Evolutionary conservation across 306 rosid species (phyloP).

Genomic region (Gillenia trifoliata): DNA sequence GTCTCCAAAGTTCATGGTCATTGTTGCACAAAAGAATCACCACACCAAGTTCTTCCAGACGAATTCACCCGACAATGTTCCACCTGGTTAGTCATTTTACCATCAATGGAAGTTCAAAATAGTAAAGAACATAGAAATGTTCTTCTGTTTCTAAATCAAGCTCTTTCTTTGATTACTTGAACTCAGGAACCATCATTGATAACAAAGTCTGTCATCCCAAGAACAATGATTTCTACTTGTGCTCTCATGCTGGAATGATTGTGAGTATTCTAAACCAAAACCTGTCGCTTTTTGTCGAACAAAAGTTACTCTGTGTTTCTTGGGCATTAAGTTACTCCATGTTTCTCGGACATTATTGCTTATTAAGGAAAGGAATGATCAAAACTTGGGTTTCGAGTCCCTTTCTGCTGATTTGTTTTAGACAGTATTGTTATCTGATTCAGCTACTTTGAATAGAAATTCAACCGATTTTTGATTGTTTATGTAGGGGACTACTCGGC

Average conservation of each 20-base stretch:
- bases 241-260: constrained; percentile 93
- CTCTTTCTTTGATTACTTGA: neutral
- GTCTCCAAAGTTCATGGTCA: constrained; percentile 71
- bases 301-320: neutral
- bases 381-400: neutral
- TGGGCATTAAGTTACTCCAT: neutral
- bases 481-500: constrained; percentile 78
- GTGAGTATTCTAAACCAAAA: constrained; percentile 37
- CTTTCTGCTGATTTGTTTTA: neutral
- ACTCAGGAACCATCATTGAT: constrained; percentile 73
- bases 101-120: neutral
- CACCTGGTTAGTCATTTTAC: constrained; percentile 46
- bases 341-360: neutral
- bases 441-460: neutral
- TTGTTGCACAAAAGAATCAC: constrained; percentile 83
- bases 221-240: constrained; percentile 76
- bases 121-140: neutral
- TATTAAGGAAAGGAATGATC: neutral
- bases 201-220: constrained; percentile 78
- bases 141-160: neutral
- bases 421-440: neutral
- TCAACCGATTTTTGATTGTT: neutral
- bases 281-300: neutral
- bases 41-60: constrained; percentile 80
- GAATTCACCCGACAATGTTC: constrained; percentile 65